Base-by-base conservation (phyloP, 257 asterid species). In the Gentiana straminea region DNA sequence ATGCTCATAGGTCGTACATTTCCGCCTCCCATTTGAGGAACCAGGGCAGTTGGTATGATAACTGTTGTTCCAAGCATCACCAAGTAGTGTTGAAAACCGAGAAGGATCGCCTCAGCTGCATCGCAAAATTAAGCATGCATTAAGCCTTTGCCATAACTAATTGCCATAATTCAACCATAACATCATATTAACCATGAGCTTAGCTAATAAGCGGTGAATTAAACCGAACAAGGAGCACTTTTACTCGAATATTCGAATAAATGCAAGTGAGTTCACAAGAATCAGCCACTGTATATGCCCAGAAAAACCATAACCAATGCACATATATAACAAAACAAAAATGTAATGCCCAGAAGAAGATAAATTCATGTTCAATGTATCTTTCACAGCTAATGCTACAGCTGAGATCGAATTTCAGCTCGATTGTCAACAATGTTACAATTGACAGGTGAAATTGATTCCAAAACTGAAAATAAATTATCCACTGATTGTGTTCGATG, bases 21-120 rank as follows among this genome's bases (percentile, higher is more conserved):
- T 80, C 94, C 93, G 64, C 96, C 96, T 70, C 96, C 96, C 96
- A 87, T 87, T 70, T 87, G 96, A 70, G 94, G 94, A 68, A 87
- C 96, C 51, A 87, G 67, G 9, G 92, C 93, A 8, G 87, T 71
- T 10, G 96, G 89, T 58, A 87, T 87, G 58, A 87, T 73, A 68
- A 84, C 94, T 3, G 84, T 70, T 10, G 96, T 84, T 54, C 89
- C 93, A 10, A 87, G 94, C 87, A 87, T 83, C 55, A 87, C 96
- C 41, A 87, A 52, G 70, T 87, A 87, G 66, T 87, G 94, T 54
- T 87, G 96, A 66, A 87, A 87, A 2, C 94, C 96, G 13, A 87
- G 94, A 60, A 87, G 91, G 61, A 87, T 87, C 5, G 96, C 94
- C 75, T 87, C 96, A 57, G 96, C 96, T 87, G 92, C 77, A 72